A percentile compares a stretch with the other conserved stretches of the same genome.
Conservation (phyloP, 495 filamentous ascomycete genomes). For the Acidiella bohemica region DNA sequence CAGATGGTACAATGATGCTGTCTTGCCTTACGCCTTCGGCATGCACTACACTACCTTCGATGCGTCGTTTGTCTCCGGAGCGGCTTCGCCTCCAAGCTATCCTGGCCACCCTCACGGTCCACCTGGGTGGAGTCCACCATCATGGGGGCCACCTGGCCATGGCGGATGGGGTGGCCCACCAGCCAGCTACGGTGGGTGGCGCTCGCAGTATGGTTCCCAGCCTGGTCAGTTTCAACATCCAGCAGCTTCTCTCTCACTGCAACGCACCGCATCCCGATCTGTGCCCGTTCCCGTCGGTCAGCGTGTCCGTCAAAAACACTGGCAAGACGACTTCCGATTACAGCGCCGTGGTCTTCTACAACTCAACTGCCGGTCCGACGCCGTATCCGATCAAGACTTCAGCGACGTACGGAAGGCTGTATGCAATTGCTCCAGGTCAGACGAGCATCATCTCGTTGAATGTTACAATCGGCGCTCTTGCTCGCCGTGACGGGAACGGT, state of each 20-base stretch:
- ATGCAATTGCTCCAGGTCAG: slow-evolving; percentile 31
- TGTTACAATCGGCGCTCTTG: slow-evolving; percentile 44
- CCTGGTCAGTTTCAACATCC: slow-evolving; percentile 18
- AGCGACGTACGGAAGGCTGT: slow-evolving; percentile 44
- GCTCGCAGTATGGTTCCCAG: not conserved
- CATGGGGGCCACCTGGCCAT: too few relatives aligned
- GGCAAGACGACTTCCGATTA: slow-evolving; percentile 45
- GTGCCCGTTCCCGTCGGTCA: slow-evolving; percentile 31
- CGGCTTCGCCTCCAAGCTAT: too few relatives aligned
- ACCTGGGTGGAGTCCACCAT: too few relatives aligned
- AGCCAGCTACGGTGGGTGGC: slow-evolving; percentile 21
- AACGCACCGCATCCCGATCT: slow-evolving; percentile 18
- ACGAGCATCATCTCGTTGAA: slow-evolving; percentile 32
- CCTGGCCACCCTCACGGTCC: too few relatives aligned
- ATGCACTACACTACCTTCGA: slow-evolving; percentile 40
- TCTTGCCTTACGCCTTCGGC: slow-evolving; percentile 42
- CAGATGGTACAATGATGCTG: slow-evolving; percentile 43
- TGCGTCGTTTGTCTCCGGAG: slow-evolving; percentile 23
- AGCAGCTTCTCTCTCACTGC: slow-evolving; percentile 2
- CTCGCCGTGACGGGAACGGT: slow-evolving; percentile 43
- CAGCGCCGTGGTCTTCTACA: slow-evolving; percentile 43
- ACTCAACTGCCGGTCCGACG: slow-evolving; percentile 41
- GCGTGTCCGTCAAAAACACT: slow-evolving; percentile 37
- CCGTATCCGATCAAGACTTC: slow-evolving; percentile 54
- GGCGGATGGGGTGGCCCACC: too few relatives aligned